phyloP scores from a whole-genome alignment of 176 grass and related monocot species.

The Rhynchospora tenuis region DNA sequence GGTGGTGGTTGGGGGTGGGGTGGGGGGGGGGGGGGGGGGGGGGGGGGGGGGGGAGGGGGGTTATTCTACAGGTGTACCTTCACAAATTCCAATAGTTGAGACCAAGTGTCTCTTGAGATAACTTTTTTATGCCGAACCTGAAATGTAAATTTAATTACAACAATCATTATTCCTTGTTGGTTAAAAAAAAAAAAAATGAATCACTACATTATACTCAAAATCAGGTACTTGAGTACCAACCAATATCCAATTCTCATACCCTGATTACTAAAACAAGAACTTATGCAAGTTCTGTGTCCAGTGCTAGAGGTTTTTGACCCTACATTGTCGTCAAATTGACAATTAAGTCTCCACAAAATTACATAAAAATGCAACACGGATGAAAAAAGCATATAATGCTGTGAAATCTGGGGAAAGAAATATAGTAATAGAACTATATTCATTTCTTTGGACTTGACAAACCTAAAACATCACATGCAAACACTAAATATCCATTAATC shows the following conservation, averaged over 20 bases:
- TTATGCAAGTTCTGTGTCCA: slow-evolving; percentile 92
- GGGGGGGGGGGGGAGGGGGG: too few species aligned
- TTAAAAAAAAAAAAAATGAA: background rate
- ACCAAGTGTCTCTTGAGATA: slow-evolving; percentile 97
- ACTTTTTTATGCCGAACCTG: slow-evolving; percentile 94
- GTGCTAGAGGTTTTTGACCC: slow-evolving; percentile 95
- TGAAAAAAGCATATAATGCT: slow-evolving; percentile 20
- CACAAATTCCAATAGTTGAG: slow-evolving; percentile 95
- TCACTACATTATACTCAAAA: background rate
- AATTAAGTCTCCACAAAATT: too few species aligned
- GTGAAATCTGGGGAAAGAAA: background rate
- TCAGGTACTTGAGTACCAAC: background rate
- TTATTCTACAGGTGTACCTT: slow-evolving; percentile 47
- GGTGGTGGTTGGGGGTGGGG: too few species aligned
- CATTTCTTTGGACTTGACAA: background rate
- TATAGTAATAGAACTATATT: background rate
- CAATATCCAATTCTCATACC: background rate
- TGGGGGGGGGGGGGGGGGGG: too few species aligned
- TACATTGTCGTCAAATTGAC: slow-evolving; percentile 28
- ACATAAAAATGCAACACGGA: slow-evolving; percentile 25
- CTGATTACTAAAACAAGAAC: background rate
- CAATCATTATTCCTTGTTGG: background rate
- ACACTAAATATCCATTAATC: slow-evolving; percentile 7
- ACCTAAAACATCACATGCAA: background rate
- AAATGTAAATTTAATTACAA: slow-evolving; percentile 24